Evolutionary conservation across 129 eudicot species (phyloP).

Genomic region (Arctium lappa): DNA sequence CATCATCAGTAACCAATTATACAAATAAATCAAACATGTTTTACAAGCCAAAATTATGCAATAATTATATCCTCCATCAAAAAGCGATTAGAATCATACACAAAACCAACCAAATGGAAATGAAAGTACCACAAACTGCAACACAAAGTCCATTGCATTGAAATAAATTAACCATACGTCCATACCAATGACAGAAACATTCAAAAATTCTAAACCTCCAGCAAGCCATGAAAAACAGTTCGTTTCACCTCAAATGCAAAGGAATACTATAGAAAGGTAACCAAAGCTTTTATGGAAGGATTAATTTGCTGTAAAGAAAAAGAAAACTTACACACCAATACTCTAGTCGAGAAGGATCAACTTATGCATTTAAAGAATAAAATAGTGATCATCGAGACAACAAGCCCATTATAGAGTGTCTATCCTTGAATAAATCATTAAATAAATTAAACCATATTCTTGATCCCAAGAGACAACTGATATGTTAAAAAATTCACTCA

Average conservation of each 20-base stretch:
- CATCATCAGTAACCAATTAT: not conserved
- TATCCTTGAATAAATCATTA: not conserved
- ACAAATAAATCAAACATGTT: not conserved
- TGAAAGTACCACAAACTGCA: not conserved
- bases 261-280: not conserved
- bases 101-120: constrained; percentile 8
- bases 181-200: not conserved
- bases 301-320: not conserved
- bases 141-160: not conserved
- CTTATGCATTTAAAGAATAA: constrained; percentile 7
- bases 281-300: not conserved
- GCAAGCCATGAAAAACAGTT: not conserved
- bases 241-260: constrained; percentile 5
- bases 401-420: not conserved
- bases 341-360: not conserved
- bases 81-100: not conserved
- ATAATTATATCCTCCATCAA: not conserved
- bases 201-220: not conserved
- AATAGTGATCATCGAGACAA: not conserved
- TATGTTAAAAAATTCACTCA: constrained; percentile 10
- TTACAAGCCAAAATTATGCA: not conserved
- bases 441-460: not conserved
- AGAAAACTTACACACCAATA: not conserved
- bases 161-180: not conserved
- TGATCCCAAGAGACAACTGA: constrained; percentile 14